A percentile compares a stretch with the other conserved stretches of the same genome.
Conservation (phyloP, 1,284 basidiomycete species). For the Malassezia globosa region DNA sequence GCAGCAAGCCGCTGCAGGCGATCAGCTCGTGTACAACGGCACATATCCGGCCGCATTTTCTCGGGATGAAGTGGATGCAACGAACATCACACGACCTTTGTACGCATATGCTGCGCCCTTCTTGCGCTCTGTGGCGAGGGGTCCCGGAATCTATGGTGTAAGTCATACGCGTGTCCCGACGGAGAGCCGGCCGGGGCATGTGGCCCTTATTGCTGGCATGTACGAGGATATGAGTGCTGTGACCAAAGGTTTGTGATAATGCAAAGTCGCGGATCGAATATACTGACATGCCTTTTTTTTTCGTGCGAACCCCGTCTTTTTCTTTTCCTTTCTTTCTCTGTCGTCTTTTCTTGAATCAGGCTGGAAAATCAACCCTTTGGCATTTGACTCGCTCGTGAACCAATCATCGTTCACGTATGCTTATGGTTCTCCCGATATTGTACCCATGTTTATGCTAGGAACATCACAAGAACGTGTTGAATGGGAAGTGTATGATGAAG, state of each 20-base stretch:
- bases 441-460: constrained; percentile 74
- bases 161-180: constrained; percentile 80
- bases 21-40: not conserved
- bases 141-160: constrained; percentile 64
- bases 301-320: not conserved
- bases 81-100: not conserved
- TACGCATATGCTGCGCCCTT: constrained; percentile 57
- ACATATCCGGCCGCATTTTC: constrained; percentile 5
- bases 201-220: constrained; percentile 82
- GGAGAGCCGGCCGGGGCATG: constrained; percentile 72
- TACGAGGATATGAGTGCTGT: constrained; percentile 86
- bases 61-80: not conserved
- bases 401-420: constrained; percentile 67
- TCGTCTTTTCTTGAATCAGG: too few species aligned
- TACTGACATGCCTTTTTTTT: constrained; percentile 20
- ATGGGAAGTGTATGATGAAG: constrained; percentile 66
- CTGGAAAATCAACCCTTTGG: constrained; percentile 79
- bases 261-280: too few species aligned
- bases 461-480: constrained; percentile 58
- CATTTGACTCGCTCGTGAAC: constrained; percentile 82
- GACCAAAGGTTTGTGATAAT: too few species aligned
- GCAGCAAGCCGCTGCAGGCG: not conserved
- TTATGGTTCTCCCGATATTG: constrained; percentile 77
- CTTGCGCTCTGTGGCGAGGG: constrained; percentile 58
- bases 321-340: too few species aligned